phyloP scores from a whole-genome alignment of 1,139 yeast species.

The Candida albicans region DNA sequence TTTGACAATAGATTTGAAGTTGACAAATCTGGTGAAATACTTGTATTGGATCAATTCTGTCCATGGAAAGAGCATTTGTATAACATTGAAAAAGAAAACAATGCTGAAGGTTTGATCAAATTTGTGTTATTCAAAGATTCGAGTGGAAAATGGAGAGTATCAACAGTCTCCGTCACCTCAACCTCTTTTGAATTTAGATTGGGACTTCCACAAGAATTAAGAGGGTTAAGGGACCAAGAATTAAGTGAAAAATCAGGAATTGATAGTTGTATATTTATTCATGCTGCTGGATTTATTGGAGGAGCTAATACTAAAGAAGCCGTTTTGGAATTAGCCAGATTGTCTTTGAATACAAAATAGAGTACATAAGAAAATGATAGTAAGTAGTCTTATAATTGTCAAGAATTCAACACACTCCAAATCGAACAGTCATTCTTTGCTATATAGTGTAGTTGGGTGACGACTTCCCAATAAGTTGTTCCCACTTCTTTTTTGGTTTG shows the following conservation, averaged over 20 bases:
- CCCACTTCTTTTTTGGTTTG: no score
- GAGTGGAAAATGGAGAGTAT: constrained; percentile 78
- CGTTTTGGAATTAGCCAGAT: constrained; percentile 72
- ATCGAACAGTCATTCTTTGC: no score
- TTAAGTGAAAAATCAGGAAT: constrained; percentile 73
- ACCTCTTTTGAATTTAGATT: constrained; percentile 81
- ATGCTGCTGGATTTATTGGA: constrained; percentile 97
- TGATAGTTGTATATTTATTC: constrained; percentile 85
- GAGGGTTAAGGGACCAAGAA: constrained; percentile 90
- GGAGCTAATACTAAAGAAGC: constrained; percentile 84
- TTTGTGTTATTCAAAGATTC: constrained; percentile 83
- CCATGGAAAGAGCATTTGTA: constrained; percentile 96
- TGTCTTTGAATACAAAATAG: constrained; percentile 21
- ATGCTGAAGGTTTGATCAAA: constrained; percentile 55
- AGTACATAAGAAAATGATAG: no score
- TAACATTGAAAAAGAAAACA: constrained; percentile 64
- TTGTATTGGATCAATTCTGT: constrained; percentile 70
- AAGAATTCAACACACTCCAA: no score
- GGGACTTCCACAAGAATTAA: constrained; percentile 86
- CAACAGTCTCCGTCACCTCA: constrained; percentile 78
- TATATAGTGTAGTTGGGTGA: no score
- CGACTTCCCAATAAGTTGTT: no score
- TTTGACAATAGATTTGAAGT: constrained; percentile 54
- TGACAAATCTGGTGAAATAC: constrained; percentile 67
- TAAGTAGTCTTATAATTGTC: no score